phyloP scores from a whole-genome alignment of 1,139 yeast genomes.

The Suhomyces bolitotheri region DNA sequence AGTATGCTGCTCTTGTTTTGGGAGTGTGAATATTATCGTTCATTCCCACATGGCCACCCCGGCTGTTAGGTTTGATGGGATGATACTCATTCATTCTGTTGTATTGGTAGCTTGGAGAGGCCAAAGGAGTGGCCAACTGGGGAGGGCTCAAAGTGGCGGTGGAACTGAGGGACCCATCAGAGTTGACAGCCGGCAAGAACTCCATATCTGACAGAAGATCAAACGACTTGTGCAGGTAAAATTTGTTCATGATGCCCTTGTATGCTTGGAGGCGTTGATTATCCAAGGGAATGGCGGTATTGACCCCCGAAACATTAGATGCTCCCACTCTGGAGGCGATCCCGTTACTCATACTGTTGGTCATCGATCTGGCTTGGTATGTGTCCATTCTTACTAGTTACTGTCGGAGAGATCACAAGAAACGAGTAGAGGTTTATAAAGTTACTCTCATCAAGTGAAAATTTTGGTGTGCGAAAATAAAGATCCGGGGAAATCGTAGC shows the following conservation, averaged over 20 bases:
- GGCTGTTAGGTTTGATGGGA: constrained; percentile 2
- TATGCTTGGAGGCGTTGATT: constrained; percentile 23
- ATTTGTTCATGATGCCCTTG: constrained; percentile 42
- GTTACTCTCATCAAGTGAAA: neutral
- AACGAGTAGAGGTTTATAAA: no score
- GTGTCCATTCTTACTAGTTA: constrained; percentile 2
- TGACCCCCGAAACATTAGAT: neutral
- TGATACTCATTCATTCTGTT: constrained; percentile 14
- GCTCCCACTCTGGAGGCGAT: neutral
- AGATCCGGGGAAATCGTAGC: constrained; percentile 4
- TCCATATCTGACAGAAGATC: constrained; percentile 71
- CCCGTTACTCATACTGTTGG: neutral
- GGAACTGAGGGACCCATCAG: constrained; percentile 11
- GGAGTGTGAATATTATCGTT: constrained; percentile 15
- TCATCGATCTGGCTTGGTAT: neutral
- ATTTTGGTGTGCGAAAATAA: constrained; percentile 3
- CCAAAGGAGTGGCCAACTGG: constrained; percentile 7
- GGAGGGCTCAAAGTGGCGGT: constrained; percentile 7
- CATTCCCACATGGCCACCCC: constrained; percentile 1
- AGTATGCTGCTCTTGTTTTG: constrained; percentile 18
- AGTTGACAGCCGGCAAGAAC: constrained; percentile 56
- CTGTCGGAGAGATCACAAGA: no score
- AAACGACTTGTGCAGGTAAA: constrained; percentile 66
- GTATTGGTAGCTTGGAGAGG: constrained; percentile 16
- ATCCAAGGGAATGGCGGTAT: constrained; percentile 10